Base-by-base conservation (phyloP, 1,284 basidiomycete species). In the Rhodotorula sp. region DNA sequence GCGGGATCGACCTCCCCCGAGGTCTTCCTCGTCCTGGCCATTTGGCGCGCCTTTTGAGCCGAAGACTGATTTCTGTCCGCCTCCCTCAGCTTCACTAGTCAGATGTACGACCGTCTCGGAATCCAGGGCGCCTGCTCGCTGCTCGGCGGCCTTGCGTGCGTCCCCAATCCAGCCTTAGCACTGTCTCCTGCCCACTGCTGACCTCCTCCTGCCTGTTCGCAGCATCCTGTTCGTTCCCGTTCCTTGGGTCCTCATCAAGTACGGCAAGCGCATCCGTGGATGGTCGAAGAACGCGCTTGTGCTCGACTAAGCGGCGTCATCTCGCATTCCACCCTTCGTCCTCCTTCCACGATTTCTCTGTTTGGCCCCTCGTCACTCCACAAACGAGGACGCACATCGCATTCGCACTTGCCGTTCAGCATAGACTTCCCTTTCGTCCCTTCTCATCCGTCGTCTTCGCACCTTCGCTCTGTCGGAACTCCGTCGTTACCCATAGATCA, bases 31-130 rank as follows among this genome's bases (percentile, higher is more conserved):
- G 34, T 34, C 34, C 34, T 34, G 34, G 34, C 2, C 34, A 34
- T 34, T 5, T 34, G 34, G 5, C 3, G 34, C 34, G 5, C 34
- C 34, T 2, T 34, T 34, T 34, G 34, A 34, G 34, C 5, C 34
- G 34, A 34, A 3, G 27, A 16, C 27, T 34, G 21, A 12, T 25
- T 55, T 7, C 50, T 42, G 21, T 50, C 17, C 41, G 46, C 64
- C 70, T 73, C 83, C 79, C 84, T 85, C 4, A 86, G 34, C 34
- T 34, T 86, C 71, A 84, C 85, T 0, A 77, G 67, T 0, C 72
- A 85, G 70, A 85, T 87, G 85, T 86, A 82, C 79, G 71, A 81
- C 10, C 81, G 76, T 50, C 80, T 87, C 21, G 83, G 80, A 62
- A 81, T 83, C 8, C 79, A 80, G 48, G 84, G 84, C 77, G 84